A percentile compares a stretch with the other conserved stretches of the same genome.
Evolutionary conservation across 148 eudicot genomes (phyloP).

Genomic region (Talinum fruticosum): DNA sequence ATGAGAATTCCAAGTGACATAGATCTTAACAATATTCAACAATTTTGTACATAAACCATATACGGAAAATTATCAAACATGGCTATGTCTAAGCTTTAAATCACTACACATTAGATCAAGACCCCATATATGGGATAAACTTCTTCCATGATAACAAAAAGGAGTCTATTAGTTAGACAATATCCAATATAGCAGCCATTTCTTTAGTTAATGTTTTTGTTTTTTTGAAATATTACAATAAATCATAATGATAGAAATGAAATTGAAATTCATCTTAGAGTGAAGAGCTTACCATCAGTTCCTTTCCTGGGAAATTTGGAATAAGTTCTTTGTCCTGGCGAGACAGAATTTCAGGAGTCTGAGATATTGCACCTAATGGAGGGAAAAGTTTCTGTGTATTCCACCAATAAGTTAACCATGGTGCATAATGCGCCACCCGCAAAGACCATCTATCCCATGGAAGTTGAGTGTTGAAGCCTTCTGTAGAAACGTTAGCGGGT

Average conservation of each 20-base stretch:
- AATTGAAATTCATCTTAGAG: not conserved
- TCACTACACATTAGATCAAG: not conserved
- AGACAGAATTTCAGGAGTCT: conserved; percentile 32
- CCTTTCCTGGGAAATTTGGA: conserved; percentile 10
- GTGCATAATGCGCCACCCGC: conserved; percentile 58
- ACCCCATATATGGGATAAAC: no score
- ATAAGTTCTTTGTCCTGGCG: conserved; percentile 48
- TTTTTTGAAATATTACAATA: not conserved
- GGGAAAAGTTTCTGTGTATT: conserved; percentile 66
- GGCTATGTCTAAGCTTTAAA: no score
- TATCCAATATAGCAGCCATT: not conserved
- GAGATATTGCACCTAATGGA: conserved; percentile 28
- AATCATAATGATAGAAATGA: not conserved
- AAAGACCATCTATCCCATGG: conserved; percentile 58
- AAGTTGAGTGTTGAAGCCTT: conserved; percentile 41
- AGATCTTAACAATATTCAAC: no score
- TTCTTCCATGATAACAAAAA: not conserved
- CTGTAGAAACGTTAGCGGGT: conserved; percentile 52
- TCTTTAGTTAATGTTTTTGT: not conserved
- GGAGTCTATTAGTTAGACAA: not conserved
- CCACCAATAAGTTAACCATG: conserved; percentile 85
- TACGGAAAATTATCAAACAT: no score
- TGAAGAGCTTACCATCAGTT: conserved; percentile 21
- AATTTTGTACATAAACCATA: no score
- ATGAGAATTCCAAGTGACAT: not conserved